phyloP scores from a whole-genome alignment of 2,329 filamentous ascomycete genomes.

The Aspergillus bombycis region DNA sequence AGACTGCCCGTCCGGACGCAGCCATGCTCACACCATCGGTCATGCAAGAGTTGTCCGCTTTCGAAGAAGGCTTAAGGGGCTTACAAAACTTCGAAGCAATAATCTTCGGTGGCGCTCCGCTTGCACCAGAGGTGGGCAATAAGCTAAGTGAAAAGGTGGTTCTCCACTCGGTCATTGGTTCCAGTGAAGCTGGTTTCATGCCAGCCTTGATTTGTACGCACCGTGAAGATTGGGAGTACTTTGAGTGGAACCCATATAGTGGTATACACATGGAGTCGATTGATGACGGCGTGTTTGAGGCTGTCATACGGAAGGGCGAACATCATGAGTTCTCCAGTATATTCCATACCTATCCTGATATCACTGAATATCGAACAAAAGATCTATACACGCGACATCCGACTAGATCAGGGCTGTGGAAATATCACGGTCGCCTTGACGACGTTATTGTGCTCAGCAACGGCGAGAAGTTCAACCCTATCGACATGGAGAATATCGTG shows the following conservation, averaged over 20 bases:
- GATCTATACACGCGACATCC: conserved; percentile 43
- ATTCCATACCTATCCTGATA: conserved; percentile 26
- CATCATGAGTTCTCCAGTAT: conserved; percentile 10
- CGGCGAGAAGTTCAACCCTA: conserved; percentile 49
- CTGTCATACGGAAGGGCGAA: conserved; percentile 19
- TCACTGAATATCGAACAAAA: conserved; percentile 22
- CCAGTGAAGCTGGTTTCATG: conserved; percentile 15
- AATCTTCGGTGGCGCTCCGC: not conserved
- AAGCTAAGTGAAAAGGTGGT: not conserved
- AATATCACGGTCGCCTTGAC: conserved; percentile 28
- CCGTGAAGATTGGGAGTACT: conserved; percentile 24
- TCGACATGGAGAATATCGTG: conserved; percentile 40
- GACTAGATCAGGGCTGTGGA: conserved; percentile 25
- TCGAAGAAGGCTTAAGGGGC: not conserved
- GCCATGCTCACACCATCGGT: not conserved
- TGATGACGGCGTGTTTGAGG: conserved; percentile 22
- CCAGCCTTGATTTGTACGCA: conserved; percentile 13
- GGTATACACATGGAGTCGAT: conserved; percentile 8
- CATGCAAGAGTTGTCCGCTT: not conserved
- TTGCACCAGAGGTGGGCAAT: not conserved
- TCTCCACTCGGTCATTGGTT: not conserved
- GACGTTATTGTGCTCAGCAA: conserved; percentile 48
- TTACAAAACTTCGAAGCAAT: not conserved
- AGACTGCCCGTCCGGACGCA: not conserved
- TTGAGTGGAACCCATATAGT: conserved; percentile 26